These are phyloP conservation scores for Naganishia kalamii DNA, from an alignment of 768 basidiomycete genomes.

Conservation along the genomic window DNA sequence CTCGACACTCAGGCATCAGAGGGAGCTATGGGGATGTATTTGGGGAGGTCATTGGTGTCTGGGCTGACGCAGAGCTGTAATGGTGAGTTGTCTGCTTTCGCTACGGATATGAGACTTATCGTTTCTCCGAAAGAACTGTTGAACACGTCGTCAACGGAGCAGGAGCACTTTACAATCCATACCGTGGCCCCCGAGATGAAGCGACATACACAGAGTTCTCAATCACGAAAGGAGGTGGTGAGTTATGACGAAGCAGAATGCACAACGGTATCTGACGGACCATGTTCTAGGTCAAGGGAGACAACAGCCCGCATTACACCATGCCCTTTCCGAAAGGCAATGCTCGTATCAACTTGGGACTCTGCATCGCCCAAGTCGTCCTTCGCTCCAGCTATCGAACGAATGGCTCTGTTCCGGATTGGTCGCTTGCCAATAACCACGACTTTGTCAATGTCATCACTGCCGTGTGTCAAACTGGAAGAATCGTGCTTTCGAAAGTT, in stretches of 20 bases:
- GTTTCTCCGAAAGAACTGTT: neutral
- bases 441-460: neutral
- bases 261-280: neutral
- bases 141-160: neutral
- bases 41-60: conserved; percentile 15
- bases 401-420: neutral
- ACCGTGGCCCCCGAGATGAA: conserved; percentile 8
- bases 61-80: conserved; percentile 21
- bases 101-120: neutral
- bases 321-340: neutral
- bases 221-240: neutral
- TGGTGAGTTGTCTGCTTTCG: conserved; percentile 10
- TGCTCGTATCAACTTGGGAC: conserved; percentile 2
- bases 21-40: conserved; percentile 19
- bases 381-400: conserved; percentile 5
- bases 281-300: neutral
- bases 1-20: conserved; percentile 21
- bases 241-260: neutral
- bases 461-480: neutral
- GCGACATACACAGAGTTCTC: neutral
- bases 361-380: neutral
- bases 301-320: conserved; percentile 8
- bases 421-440: neutral
- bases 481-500: neutral
- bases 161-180: conserved; percentile 1